A percentile compares a stretch with the other conserved stretches of the same genome.
Evolutionary conservation across 2,329 filamentous ascomycete genomes (phyloP).

Genomic region (Beauveria scarabaeidicola): DNA sequence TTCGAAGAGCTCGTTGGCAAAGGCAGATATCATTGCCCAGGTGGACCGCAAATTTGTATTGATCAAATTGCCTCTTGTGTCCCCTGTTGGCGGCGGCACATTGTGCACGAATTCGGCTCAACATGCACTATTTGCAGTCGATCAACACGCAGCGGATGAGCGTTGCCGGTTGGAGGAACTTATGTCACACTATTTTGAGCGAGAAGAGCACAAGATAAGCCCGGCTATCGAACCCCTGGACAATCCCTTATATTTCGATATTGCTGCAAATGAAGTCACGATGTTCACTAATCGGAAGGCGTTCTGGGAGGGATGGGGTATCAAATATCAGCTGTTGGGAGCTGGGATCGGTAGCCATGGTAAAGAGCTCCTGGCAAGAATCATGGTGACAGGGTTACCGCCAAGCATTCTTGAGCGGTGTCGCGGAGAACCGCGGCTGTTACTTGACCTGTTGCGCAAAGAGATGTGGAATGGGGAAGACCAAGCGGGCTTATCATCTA

Average conservation of each 20-base stretch:
- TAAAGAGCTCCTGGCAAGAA: slow-evolving; percentile 12
- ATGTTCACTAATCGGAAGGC: slow-evolving; percentile 45
- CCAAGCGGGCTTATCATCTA: slow-evolving; percentile 14
- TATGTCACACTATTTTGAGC: slow-evolving; percentile 44
- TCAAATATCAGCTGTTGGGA: slow-evolving; percentile 47
- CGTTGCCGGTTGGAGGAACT: slow-evolving; percentile 70
- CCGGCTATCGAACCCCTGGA: slow-evolving; percentile 24
- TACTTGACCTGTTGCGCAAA: slow-evolving; percentile 64
- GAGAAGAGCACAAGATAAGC: slow-evolving; percentile 23
- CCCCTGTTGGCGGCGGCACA: not conserved
- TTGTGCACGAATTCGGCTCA: not conserved
- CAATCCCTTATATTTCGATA: slow-evolving; percentile 54
- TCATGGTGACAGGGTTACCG: slow-evolving; percentile 56
- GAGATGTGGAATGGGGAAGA: slow-evolving; percentile 64
- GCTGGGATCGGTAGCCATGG: not conserved
- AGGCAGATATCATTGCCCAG: slow-evolving; percentile 65
- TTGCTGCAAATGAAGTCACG: slow-evolving; percentile 50
- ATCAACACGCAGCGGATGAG: slow-evolving; percentile 95
- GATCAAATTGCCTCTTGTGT: slow-evolving; percentile 40
- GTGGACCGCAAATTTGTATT: slow-evolving; percentile 89
- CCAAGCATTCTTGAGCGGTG: slow-evolving; percentile 69
- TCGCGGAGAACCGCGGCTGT: slow-evolving; percentile 57
- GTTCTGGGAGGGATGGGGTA: slow-evolving; percentile 67
- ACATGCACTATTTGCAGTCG: slow-evolving; percentile 65
- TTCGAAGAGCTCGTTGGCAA: slow-evolving; percentile 50